These are phyloP conservation scores for Quercus suber DNA, from an alignment of 306 rosid species.

Conservation along the genomic window DNA sequence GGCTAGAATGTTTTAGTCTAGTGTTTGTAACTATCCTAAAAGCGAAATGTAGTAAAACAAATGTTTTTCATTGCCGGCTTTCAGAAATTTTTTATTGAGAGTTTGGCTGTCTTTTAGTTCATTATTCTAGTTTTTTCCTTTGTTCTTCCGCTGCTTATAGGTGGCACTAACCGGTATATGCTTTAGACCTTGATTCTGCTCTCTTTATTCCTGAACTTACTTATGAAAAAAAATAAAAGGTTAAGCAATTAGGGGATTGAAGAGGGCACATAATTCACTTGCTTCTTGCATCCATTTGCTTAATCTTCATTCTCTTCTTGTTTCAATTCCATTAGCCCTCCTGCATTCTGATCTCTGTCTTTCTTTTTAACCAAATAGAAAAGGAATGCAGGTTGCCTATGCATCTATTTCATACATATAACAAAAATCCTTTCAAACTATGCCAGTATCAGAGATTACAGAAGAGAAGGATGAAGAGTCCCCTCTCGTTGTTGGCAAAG, in stretches of 20 bases:
- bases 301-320: too few species aligned
- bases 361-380: neutral
- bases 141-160: neutral
- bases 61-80: slow-evolving; percentile 55
- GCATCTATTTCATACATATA: neutral
- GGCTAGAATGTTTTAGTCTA: neutral
- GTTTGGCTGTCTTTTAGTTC: slow-evolving; percentile 19
- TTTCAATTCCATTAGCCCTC: too few species aligned
- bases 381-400: slow-evolving; percentile 1
- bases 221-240: too few species aligned
- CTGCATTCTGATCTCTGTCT: too few species aligned
- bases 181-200: too few species aligned
- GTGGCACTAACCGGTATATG: too few species aligned
- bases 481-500: slow-evolving; percentile 39
- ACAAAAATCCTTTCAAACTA: slow-evolving; percentile 6
- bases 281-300: too few species aligned
- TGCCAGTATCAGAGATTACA: slow-evolving; percentile 47
- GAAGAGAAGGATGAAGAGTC: slow-evolving; percentile 55
- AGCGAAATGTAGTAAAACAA: slow-evolving; percentile 14
- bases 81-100: slow-evolving; percentile 4
- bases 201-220: neutral
- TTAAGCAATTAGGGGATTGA: too few species aligned
- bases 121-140: slow-evolving; percentile 16
- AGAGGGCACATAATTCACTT: too few species aligned
- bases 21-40: neutral